Conservation (phyloP, 768 basidiomycete species). For the Boletus vermiculosoides region DNA sequence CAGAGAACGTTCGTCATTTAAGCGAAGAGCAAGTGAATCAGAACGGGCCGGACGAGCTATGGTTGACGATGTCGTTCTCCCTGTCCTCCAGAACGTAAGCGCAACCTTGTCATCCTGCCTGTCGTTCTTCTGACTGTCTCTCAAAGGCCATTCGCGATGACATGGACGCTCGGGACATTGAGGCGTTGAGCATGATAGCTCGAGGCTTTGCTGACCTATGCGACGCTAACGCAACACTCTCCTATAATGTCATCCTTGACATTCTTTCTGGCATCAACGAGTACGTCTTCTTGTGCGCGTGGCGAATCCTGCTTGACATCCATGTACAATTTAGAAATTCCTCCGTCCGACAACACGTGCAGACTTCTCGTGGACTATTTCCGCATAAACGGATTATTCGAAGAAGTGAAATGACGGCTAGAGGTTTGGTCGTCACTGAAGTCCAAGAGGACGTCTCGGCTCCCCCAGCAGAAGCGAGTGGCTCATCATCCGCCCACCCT, state of each 20-base stretch:
- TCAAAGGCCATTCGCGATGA: conserved; percentile 70
- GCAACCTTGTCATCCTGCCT: not conserved
- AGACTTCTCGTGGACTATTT: conserved; percentile 77
- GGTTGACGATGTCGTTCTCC: conserved; percentile 83
- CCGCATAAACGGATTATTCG: conserved; percentile 77
- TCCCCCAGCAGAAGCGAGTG: conserved; percentile 38
- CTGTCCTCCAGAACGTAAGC: conserved; percentile 71
- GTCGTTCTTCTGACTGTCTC: conserved; percentile 3
- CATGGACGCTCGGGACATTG: conserved; percentile 86
- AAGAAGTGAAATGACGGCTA: conserved; percentile 82
- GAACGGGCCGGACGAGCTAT: conserved; percentile 66
- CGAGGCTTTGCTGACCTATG: conserved; percentile 87
- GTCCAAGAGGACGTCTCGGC: conserved; percentile 69
- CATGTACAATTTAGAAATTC: conserved; percentile 53
- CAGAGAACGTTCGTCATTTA: conserved; percentile 41
- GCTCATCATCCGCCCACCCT: conserved; percentile 29
- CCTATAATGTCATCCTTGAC: conserved; percentile 86
- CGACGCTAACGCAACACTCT: conserved; percentile 77
- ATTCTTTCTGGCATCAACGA: conserved; percentile 89
- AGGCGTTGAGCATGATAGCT: conserved; percentile 85
- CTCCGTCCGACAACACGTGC: conserved; percentile 77
- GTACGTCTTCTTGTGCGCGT: conserved; percentile 45
- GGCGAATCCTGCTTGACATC: conserved; percentile 4
- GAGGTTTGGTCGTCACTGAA: conserved; percentile 81
- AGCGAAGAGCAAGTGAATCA: conserved; percentile 51